phyloP scores from a whole-genome alignment of 2,329 filamentous ascomycete species.

The Plectosphaerella sp. region DNA sequence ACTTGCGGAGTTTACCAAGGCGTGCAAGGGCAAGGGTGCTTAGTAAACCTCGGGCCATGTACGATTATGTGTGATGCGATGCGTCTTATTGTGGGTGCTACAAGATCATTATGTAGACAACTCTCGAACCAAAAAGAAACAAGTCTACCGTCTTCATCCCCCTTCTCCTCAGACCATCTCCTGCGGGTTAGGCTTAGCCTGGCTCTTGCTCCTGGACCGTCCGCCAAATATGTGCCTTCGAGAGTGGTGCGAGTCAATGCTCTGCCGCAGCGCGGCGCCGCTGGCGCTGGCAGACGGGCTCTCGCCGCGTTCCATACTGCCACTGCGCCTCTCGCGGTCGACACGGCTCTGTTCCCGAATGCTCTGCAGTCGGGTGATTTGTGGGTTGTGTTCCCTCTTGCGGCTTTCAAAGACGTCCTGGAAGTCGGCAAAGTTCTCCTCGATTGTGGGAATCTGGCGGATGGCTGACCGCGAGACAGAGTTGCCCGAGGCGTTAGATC shows the following conservation, averaged over 20 bases:
- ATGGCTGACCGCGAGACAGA: constrained; percentile 5
- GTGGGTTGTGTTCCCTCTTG: constrained; percentile 26
- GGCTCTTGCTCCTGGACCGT: background rate
- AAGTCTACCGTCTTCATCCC: background rate
- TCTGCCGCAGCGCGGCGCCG: background rate
- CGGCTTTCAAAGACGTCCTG: constrained; percentile 41
- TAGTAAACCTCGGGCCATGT: no score
- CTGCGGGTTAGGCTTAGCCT: background rate
- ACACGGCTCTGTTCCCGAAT: constrained; percentile 9
- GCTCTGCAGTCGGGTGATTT: constrained; percentile 12
- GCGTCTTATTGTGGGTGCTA: no score
- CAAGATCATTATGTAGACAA: no score
- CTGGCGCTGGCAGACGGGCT: background rate
- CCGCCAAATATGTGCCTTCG: background rate
- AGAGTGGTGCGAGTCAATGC: background rate
- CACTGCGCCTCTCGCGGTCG: background rate
- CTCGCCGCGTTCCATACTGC: background rate
- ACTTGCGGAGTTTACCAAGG: constrained; percentile 21
- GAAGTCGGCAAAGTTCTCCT: constrained; percentile 32
- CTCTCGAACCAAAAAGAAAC: no score
- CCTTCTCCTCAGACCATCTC: background rate
- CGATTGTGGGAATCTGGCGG: constrained; percentile 17
- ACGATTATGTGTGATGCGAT: no score
- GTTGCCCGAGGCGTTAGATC: constrained; percentile 10
- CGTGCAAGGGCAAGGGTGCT: constrained; percentile 9